Evolutionary conservation across 1,284 basidiomycete species (phyloP), one percentile per base, ranked within the genome.

Genomic region (Ganoderma boninense): DNA sequence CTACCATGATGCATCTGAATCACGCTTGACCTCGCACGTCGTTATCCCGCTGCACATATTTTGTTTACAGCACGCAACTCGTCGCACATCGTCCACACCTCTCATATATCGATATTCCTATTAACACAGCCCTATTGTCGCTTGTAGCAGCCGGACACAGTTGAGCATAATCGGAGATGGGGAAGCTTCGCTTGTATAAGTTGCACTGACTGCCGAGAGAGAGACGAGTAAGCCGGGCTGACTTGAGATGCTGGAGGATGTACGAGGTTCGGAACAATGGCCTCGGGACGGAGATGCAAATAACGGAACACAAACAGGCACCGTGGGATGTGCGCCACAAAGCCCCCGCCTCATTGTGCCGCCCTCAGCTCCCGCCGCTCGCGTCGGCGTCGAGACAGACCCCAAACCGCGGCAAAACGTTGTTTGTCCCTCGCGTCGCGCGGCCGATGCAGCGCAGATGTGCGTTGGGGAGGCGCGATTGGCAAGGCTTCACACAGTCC

Each of bases 11-110:
- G 60, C 67, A 49, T 71, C 68, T 67, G 67, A 70, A 71, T 61
- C 59, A 59, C 59, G 57, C 64, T 70, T 67, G 67, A 64, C 73
- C 69, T 68, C 72, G 68, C 70, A 65, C 60, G 66, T 70, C 66
- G 70, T 72, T 64, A 69, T 72, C 70, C 68, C 49, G 64, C 64
- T 68, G 67, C 70, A 73, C 54, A 69, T 68, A 71, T 64, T 64
- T 71, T 69, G 70, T 75, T 73, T 70, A 70, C 68, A 60, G 67
- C 69, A 71, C 29, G 65, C 59, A 65, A 26, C 49, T 52, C n/a
- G 62, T 66, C 63, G 65, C 66, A 35, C 65, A 23, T 65, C 57
- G 42, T 64, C 57, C 54, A 38, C 54, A 20, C 44, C 65, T 65
- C 65, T 57, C 70, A 67, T 69, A 71, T 72, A 69, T 74, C 44